phyloP scores from a whole-genome alignment of 2,329 filamentous ascomycete species.

The Verticillium nubilum region DNA sequence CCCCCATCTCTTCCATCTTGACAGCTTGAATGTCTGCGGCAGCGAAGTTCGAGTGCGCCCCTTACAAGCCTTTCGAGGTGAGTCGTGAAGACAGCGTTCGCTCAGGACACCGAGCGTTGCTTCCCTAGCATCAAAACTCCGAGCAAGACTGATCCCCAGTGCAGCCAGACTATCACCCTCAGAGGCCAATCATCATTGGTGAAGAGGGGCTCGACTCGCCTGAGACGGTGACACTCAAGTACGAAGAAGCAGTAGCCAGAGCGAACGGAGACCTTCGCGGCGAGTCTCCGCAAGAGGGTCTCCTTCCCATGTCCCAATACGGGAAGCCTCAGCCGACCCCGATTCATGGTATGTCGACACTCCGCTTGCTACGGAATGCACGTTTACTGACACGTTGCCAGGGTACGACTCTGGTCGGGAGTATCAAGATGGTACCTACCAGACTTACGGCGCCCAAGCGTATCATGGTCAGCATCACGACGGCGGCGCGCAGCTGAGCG shows the following conservation, averaged over 20 bases:
- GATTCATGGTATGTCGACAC: constrained; percentile 67
- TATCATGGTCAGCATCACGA: constrained; percentile 38
- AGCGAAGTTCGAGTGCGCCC: constrained; percentile 46
- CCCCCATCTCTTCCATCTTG: constrained; percentile 11
- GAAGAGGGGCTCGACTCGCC: constrained; percentile 53
- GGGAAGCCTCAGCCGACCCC: constrained; percentile 75
- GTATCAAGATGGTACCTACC: constrained; percentile 52
- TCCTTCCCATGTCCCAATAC: constrained; percentile 69
- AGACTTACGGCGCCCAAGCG: constrained; percentile 43
- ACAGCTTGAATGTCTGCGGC: constrained; percentile 53
- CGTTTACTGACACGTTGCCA: constrained; percentile 18
- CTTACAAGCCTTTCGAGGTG: constrained; percentile 56
- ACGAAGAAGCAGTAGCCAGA: constrained; percentile 51
- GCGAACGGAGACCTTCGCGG: constrained; percentile 46
- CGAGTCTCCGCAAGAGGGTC: constrained; percentile 48
- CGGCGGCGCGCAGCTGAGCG: constrained; percentile 38
- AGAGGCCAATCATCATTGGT: constrained; percentile 50
- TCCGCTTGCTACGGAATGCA: background rate
- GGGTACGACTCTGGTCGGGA: constrained; percentile 55
- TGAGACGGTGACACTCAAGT: constrained; percentile 49
- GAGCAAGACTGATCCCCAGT: background rate
- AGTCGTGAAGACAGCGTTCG: constrained; percentile 27
- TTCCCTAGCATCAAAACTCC: background rate
- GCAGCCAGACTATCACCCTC: constrained; percentile 48
- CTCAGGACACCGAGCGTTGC: background rate